Base-by-base conservation (phyloP, 1,284 basidiomycete genomes). In the Marasmius sp. region DNA sequence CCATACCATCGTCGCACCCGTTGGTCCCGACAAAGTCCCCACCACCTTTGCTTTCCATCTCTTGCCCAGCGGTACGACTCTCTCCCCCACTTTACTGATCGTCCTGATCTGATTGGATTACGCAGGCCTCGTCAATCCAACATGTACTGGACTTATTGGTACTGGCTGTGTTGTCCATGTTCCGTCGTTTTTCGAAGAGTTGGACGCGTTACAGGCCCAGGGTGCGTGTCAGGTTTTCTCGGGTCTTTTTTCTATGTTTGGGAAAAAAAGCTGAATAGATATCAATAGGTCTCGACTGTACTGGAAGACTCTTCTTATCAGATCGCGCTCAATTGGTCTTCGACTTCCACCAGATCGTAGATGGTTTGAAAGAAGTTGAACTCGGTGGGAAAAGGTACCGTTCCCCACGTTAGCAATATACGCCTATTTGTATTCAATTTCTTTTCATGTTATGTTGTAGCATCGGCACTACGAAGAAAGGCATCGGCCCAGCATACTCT, bases 281-380 rank as follows among this genome's bases (percentile, higher is more conserved):
- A 54, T 20, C 9, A 10, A 48, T 56, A 96, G 94, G 95, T 38
- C 86, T 99, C 61, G 86, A 93, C 71, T 97, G 94, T 77, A 86
- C 88, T 11, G 85, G 86, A 65, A 88, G 97, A 48, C 80, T 99
- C 22, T 93, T 98, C 76, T 82, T 99, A 68, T 98, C 97, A 22
- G 95, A 98, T 78, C 91, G 97, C 66, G 95, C 97, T 2, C 95
- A 97, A 68, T 89, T 99, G 66, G 97, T 99, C 52, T 95, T 98
- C 71, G 97, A 98, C 76, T 99, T 99, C 77, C 97, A 99, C 78
- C 97, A 99, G 80, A 97, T 98, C 70, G 97, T 99, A 47, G 97
- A 99, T 72, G 97, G 97, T 16, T 80, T 99, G 70, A 99, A 99
- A 77, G 97, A 99, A 77, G 93, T 96, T 53, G 97, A 99, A 77